Base-by-base conservation (phyloP, 768 basidiomycete species). In the Tephrocybe sp. region DNA sequence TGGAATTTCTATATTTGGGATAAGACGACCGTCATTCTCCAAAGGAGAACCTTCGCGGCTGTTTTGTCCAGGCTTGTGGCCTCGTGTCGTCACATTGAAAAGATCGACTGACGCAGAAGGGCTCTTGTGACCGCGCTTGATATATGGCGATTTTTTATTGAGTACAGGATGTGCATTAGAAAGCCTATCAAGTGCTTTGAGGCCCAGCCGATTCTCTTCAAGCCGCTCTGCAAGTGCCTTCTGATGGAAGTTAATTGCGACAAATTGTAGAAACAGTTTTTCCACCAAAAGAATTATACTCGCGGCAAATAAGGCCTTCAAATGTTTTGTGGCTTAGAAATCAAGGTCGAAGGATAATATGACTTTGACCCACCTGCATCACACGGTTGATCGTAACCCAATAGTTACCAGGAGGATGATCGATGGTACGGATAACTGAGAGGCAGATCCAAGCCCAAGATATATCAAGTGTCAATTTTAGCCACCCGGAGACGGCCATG, bases 191-290 rank as follows among this genome's bases (percentile, higher is more conserved):
- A 91, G 72, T 2, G 84, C 86, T 57, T 76, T 81, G 24, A 91
- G 69, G 8, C 83, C 88, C 30, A 85, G 67, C 25, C 76, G 76
- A 56, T 90, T 91, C 64, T 88, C 86, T 7, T 72, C 69, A 13
- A 90, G 67, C 30, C 88, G 82, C 47, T 90, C 88, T 9, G 85
- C 81, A 18, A 90, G 77, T 1, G 88, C 86, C 47, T 79, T 85
- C 54, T 81, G 76, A 62, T 91, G 88, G 62, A 91, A 91, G 56
- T 81, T 86, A 67, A 89, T 89, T 23, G 89, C 88, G 38, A 90
- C 80, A 52, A 83, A 82, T 57, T 83, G 86, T 25, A 91, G 64
- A 63, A 86, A 82, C 30, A 86, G 63, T 62, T 76, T 77, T 44
- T 78, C 75, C 6, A 63, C 62, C 8, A 77, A 65, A 15, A 77